Base-by-base conservation (phyloP, 2,329 filamentous ascomycete species). In the Orbilia oligospora region DNA sequence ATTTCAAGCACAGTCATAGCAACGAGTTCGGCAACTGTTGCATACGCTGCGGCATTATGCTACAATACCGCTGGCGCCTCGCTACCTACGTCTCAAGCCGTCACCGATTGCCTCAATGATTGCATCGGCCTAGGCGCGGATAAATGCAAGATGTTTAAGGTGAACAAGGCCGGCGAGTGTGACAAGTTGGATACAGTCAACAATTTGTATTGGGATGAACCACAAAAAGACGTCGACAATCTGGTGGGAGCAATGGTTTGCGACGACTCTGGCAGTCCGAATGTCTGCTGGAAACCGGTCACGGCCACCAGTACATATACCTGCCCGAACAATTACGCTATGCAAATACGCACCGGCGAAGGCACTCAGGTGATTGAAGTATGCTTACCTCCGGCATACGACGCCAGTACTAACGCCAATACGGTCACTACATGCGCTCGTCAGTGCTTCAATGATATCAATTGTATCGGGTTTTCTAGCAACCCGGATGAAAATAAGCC, bases 11-110 rank as follows among this genome's bases (percentile, higher is more conserved):
- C 53, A 8, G 27, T 56, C 10, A 18, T 20, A 36, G n/a, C 53
- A 20, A 36, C 53, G 1, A 20, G 5, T 18, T 56, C 53, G 3
- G 14, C 16, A 0, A 56, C 27, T 9, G 53, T 56, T 10, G 27
- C 53, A 20, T 56, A 56, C 16, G 53, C 53, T 22, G 53, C 53
- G 20, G 53, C 53, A 12, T 18, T 36, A 1, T 56, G 53, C 30
- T 56, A 56, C 18, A 56, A 56, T 56, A 56, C 53, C 16, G 5
- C 36, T 5, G n/a, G 53, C 16, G 27, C 9, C 16, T 38, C 27
- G 18, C 16, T 38, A 22, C 30, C 53, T 3, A 16, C 8, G n/a
- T n/a, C 12, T 22, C 1, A 27, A 22, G 20, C 3, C 20, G 46
- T 36, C 22, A 38, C 2, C 6, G 12, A 27, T 2, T 56, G 53